Percentiles rank a stretch among this genome's conserved stretches.
phyloP scores from a whole-genome alignment of 208 protist species.

The Plasmodiophora brassicae region DNA sequence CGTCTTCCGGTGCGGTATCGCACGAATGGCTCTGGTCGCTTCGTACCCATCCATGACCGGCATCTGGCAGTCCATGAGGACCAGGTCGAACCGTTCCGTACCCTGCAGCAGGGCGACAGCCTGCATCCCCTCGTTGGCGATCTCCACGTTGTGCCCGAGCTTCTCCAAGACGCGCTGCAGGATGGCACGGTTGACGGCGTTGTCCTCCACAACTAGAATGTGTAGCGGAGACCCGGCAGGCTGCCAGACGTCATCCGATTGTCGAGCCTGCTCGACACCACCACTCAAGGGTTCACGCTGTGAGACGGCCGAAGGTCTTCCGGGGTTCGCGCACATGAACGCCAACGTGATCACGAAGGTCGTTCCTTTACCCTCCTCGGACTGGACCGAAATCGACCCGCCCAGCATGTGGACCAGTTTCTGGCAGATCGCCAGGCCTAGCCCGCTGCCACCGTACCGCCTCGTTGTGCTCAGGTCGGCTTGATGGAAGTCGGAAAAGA shows the following conservation, averaged over 20 bases:
- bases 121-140: conserved; percentile 8
- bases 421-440: conserved; percentile 57
- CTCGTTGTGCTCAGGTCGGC: conserved; percentile 46
- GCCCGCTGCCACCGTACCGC: conserved; percentile 55
- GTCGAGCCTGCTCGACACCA: background rate
- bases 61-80: conserved; percentile 51
- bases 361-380: background rate
- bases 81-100: background rate
- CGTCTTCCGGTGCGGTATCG: background rate
- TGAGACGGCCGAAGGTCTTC: too few relatives aligned
- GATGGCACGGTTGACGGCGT: background rate
- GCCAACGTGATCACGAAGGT: background rate
- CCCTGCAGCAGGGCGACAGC: background rate
- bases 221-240: too few relatives aligned
- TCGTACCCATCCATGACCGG: conserved; percentile 42
- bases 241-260: too few relatives aligned
- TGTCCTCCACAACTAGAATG: background rate
- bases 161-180: conserved; percentile 9
- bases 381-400: conserved; percentile 48
- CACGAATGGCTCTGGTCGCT: conserved; percentile 33
- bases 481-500: conserved; percentile 56
- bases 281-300: too few relatives aligned
- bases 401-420: conserved; percentile 49
- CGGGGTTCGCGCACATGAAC: too few relatives aligned
- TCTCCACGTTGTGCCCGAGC: background rate